Percentiles rank a stretch among this genome's conserved stretches.
phyloP scores from a whole-genome alignment of 2,329 filamentous ascomycete species.

The Coniella vitis region DNA sequence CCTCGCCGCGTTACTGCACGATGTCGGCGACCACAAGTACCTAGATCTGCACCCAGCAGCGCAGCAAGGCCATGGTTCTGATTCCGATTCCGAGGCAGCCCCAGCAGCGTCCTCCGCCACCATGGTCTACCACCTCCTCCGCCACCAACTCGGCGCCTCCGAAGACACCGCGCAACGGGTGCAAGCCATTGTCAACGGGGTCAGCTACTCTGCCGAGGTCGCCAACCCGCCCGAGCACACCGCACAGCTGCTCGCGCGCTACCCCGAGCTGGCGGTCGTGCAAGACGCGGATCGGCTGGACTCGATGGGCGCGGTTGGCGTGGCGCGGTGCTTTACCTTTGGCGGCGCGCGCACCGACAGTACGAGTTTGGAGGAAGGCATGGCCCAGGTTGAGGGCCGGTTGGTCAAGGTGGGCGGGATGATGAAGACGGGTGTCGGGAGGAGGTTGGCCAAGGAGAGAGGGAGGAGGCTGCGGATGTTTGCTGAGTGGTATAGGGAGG shows the following conservation, averaged over 20 bases:
- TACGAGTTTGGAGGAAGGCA: constrained; percentile 53
- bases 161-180: constrained; percentile 56
- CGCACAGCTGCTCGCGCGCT: constrained; percentile 52
- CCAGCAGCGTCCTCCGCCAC: too few species aligned
- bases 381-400: constrained; percentile 74
- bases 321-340: constrained; percentile 72
- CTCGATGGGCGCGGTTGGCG: constrained; percentile 78
- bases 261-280: constrained; percentile 76
- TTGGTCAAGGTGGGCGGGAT: constrained; percentile 56
- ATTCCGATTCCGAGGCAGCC: too few species aligned
- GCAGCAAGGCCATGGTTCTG: too few species aligned
- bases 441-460: constrained; percentile 44
- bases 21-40: constrained; percentile 85
- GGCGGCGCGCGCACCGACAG: constrained; percentile 53
- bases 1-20: constrained; percentile 73
- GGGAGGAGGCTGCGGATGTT: constrained; percentile 46
- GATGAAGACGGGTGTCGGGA: constrained; percentile 57
- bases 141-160: constrained; percentile 45
- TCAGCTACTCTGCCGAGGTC: constrained; percentile 71
- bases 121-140: constrained; percentile 48
- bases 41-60: too few species aligned
- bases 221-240: constrained; percentile 59
- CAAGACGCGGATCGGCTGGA: constrained; percentile 94
- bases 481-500: constrained; percentile 52
- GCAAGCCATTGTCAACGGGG: constrained; percentile 65